These are phyloP conservation scores for Xerocomus potaroensis DNA, from an alignment of 768 basidiomycete species.

Conservation along the genomic window DNA sequence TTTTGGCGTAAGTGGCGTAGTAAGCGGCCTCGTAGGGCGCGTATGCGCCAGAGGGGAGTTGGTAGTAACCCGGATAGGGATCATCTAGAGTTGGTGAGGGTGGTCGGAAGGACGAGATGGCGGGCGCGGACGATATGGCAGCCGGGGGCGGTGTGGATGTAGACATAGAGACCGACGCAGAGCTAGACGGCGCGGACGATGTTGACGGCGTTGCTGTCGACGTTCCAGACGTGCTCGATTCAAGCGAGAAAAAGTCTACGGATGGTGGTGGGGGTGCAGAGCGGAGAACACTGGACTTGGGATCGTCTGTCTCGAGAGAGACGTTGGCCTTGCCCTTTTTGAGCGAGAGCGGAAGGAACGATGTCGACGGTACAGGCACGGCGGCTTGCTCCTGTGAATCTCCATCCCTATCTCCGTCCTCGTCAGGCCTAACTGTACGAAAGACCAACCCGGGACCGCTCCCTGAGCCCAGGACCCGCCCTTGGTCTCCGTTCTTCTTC, in stretches of 20 bases:
- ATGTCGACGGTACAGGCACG: constrained; percentile 29
- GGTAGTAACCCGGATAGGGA: constrained; percentile 84
- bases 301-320: constrained; percentile 41
- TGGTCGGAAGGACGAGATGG: constrained; percentile 59
- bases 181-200: constrained; percentile 6
- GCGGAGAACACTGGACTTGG: no score
- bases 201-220: background rate
- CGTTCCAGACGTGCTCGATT: constrained; percentile 27
- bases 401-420: background rate
- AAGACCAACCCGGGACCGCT: constrained; percentile 61
- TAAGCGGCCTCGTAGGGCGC: constrained; percentile 67
- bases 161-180: no score
- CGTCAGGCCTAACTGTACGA: constrained; percentile 29
- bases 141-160: constrained; percentile 48
- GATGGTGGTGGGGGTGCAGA: no score
- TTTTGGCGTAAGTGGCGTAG: constrained; percentile 62
- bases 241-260: constrained; percentile 67
- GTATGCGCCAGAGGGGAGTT: constrained; percentile 77
- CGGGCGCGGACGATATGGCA: constrained; percentile 64
- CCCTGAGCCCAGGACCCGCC: constrained; percentile 64
- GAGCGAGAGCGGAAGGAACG: constrained; percentile 58
- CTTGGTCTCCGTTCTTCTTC: constrained; percentile 31
- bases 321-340: constrained; percentile 57
- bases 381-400: background rate
- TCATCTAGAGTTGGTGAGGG: constrained; percentile 74